Conservation (phyloP, 1,284 basidiomycete genomes). For the Pascua guehoae region DNA sequence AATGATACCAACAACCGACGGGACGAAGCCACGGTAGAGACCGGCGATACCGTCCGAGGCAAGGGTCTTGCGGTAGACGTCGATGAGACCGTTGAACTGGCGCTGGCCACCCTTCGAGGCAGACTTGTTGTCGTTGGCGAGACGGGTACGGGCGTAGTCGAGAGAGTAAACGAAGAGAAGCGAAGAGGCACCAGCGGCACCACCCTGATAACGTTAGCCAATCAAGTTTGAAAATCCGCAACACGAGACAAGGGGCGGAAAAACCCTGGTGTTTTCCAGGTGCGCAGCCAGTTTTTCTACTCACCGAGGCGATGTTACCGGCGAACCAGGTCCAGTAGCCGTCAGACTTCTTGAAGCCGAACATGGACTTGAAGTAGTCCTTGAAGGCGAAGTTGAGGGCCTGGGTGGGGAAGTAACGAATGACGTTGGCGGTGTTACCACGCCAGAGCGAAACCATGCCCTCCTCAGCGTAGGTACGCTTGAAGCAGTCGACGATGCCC, state of each 20-base stretch:
- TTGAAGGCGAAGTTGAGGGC: slow-evolving; percentile 96
- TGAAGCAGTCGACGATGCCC: slow-evolving; percentile 84
- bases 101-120: slow-evolving; percentile 80
- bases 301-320: slow-evolving; percentile 77
- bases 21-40: slow-evolving; percentile 93
- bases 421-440: slow-evolving; percentile 96
- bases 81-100: slow-evolving; percentile 90
- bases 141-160: slow-evolving; percentile 92
- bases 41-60: slow-evolving; percentile 82
- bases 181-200: slow-evolving; percentile 92
- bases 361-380: slow-evolving; percentile 95
- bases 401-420: slow-evolving; percentile 96
- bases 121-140: slow-evolving; percentile 91
- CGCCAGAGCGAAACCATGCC: slow-evolving; percentile 87
- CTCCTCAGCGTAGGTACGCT: slow-evolving; percentile 84
- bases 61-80: slow-evolving; percentile 88
- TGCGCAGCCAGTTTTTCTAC: background rate
- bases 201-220: slow-evolving; percentile 56
- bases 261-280: no score
- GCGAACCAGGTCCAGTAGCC: slow-evolving; percentile 88
- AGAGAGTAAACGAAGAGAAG: slow-evolving; percentile 94
- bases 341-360: slow-evolving; percentile 84
- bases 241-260: no score
- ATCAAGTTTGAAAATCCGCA: background rate
- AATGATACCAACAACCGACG: slow-evolving; percentile 90